A percentile compares a stretch with the other conserved stretches of the same genome.
Evolutionary conservation across 768 basidiomycete species (phyloP).

Genomic region (Butyriboletus loyo): DNA sequence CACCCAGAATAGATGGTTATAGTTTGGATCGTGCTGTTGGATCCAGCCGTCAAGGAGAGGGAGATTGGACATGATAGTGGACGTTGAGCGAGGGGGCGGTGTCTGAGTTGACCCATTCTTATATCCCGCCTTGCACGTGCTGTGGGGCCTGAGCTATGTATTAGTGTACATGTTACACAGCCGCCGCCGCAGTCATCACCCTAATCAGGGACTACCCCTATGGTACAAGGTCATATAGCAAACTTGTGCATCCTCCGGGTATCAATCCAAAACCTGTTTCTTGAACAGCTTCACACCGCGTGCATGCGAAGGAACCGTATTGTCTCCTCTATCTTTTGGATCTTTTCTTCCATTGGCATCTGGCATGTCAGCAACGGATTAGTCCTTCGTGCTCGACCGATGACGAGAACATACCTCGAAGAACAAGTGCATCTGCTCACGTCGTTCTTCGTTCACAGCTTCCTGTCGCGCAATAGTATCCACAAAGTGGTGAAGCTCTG

Average conservation of each 20-base stretch:
- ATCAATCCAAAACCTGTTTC: neutral
- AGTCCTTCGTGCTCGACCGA: neutral
- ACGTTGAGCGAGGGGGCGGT: neutral
- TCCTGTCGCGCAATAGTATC: constrained; percentile 44
- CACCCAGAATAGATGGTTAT: constrained; percentile 51
- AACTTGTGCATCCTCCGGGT: neutral
- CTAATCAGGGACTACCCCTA: neutral
- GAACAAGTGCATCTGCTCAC: constrained; percentile 47
- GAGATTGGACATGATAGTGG: constrained; percentile 23
- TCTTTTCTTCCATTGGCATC: constrained; percentile 56
- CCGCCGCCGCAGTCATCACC: neutral
- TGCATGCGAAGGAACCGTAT: constrained; percentile 38
- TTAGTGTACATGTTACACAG: no score
- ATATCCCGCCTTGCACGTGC: constrained; percentile 9
- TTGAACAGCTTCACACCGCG: neutral
- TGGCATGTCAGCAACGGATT: constrained; percentile 19
- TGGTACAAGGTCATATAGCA: neutral
- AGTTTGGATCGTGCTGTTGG: constrained; percentile 40
- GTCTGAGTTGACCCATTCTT: neutral
- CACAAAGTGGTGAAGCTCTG: constrained; percentile 38
- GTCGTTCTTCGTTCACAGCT: constrained; percentile 38
- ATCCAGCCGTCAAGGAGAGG: constrained; percentile 60
- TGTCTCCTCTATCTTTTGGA: constrained; percentile 49
- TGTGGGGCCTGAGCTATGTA: no score
- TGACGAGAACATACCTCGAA: constrained; percentile 39